Percentiles rank a stretch among this genome's conserved stretches.
These are phyloP conservation scores for Globisporangium rhizosaccharum DNA, from an alignment of 352 stramenopile genomes.

Conservation along the genomic window DNA sequence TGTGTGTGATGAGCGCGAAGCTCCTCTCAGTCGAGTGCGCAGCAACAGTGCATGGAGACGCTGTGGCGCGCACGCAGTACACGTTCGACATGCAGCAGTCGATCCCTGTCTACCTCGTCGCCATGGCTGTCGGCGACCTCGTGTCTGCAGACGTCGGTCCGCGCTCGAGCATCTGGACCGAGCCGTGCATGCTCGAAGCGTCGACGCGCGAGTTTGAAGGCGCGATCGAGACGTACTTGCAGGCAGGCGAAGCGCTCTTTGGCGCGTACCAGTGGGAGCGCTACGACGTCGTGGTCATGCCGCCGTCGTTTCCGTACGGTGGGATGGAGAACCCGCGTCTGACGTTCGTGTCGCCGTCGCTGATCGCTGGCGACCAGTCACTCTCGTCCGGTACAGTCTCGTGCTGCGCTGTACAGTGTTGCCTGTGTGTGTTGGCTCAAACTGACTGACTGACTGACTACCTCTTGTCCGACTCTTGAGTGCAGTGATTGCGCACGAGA, in stretches of 20 bases:
- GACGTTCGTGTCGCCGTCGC: conserved; percentile 80
- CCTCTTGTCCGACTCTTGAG: neutral
- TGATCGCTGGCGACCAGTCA: conserved; percentile 75
- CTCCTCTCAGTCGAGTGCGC: conserved; percentile 18
- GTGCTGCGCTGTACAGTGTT: neutral
- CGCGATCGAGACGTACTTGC: conserved; percentile 69
- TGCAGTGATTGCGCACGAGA: conserved; percentile 73
- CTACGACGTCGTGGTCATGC: conserved; percentile 84
- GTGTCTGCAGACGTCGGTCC: conserved; percentile 58
- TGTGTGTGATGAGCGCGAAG: conserved; percentile 85
- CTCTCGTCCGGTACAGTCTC: conserved; percentile 48
- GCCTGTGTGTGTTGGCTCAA: neutral
- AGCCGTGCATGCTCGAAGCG: conserved; percentile 75
- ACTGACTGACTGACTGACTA: neutral
- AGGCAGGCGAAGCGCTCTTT: conserved; percentile 68
- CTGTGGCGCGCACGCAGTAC: conserved; percentile 31
- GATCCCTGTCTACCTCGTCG: conserved; percentile 81
- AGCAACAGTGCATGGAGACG: neutral
- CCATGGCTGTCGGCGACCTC: conserved; percentile 78
- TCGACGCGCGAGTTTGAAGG: conserved; percentile 69
- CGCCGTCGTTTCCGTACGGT: conserved; percentile 92
- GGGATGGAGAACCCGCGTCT: conserved; percentile 97
- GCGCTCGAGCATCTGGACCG: conserved; percentile 75
- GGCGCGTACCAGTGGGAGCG: conserved; percentile 81
- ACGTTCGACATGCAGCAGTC: conserved; percentile 79